phyloP scores from a whole-genome alignment of 208 protist species.

The Herpetomonas samuelpessoai region DNA sequence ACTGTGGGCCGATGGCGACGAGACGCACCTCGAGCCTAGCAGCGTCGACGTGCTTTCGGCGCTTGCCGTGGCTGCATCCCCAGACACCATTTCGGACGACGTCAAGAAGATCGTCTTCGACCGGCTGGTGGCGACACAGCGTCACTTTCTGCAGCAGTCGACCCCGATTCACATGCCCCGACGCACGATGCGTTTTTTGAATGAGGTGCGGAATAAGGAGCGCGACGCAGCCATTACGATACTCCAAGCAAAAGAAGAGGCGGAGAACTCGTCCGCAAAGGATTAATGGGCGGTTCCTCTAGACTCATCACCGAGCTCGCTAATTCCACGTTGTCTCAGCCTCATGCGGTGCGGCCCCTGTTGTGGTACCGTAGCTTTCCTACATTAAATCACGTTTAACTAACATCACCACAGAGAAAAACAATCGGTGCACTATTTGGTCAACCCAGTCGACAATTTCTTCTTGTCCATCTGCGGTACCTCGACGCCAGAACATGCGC shows the following conservation, averaged over 20 bases:
- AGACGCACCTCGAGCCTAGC: slow-evolving; percentile 41
- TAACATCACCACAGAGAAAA: too few relatives aligned
- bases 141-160: slow-evolving; percentile 8
- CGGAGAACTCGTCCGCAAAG: slow-evolving; percentile 9
- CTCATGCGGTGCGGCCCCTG: too few relatives aligned
- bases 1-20: slow-evolving; percentile 45
- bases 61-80: slow-evolving; percentile 49
- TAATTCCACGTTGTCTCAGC: too few relatives aligned
- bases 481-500: too few relatives aligned
- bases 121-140: slow-evolving; percentile 59
- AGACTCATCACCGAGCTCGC: too few relatives aligned
- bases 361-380: too few relatives aligned
- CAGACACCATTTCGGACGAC: slow-evolving; percentile 27
- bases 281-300: neutral
- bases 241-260: slow-evolving; percentile 25
- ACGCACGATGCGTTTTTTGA: slow-evolving; percentile 73
- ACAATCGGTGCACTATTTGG: too few relatives aligned
- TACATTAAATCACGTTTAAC: too few relatives aligned
- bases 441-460: too few relatives aligned
- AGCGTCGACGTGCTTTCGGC: slow-evolving; percentile 81
- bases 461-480: too few relatives aligned
- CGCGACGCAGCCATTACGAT: slow-evolving; percentile 42
- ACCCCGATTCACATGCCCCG: slow-evolving; percentile 47
- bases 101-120: slow-evolving; percentile 35
- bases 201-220: slow-evolving; percentile 46